Evolutionary conservation across 2,329 filamentous ascomycete genomes (phyloP).

Genomic region (Dactylonectria estremocensis): DNA sequence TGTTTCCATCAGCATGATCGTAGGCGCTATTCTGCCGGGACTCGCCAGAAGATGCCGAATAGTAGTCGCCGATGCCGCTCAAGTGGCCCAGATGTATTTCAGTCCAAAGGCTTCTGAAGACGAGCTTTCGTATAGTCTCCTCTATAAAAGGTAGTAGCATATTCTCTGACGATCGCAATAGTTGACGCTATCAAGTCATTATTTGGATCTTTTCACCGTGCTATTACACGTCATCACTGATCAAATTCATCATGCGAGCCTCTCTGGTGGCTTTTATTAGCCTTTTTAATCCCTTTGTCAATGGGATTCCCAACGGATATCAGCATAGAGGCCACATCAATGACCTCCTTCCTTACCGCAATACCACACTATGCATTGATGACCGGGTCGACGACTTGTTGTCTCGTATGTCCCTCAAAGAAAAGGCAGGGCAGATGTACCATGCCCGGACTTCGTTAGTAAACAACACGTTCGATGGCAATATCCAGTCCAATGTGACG

Average conservation of each 20-base stretch:
- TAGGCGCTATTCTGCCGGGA: neutral
- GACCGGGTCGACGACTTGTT: slow-evolving; percentile 2
- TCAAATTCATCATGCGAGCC: neutral
- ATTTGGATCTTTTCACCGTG: neutral
- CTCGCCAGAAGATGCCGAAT: neutral
- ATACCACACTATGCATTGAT: slow-evolving; percentile 1
- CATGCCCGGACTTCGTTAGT: neutral
- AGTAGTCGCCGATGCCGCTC: neutral
- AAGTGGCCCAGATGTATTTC: neutral
- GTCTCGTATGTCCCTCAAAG: slow-evolving; percentile 7
- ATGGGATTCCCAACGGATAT: neutral
- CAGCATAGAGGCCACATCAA: neutral
- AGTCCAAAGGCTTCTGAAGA: neutral
- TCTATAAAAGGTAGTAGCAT: neutral
- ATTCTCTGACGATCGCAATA: neutral
- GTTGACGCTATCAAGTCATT: neutral
- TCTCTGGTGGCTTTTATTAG: neutral
- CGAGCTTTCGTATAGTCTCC: neutral
- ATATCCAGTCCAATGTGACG: neutral
- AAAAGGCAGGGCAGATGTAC: neutral
- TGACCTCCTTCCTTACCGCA: neutral
- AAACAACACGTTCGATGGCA: neutral
- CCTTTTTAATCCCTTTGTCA: neutral
- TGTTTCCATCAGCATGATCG: too few relatives aligned
- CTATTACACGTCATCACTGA: neutral